These are phyloP conservation scores for Aspergillus incahuasiensis DNA, from an alignment of 495 filamentous ascomycete genomes.

Conservation along the genomic window DNA sequence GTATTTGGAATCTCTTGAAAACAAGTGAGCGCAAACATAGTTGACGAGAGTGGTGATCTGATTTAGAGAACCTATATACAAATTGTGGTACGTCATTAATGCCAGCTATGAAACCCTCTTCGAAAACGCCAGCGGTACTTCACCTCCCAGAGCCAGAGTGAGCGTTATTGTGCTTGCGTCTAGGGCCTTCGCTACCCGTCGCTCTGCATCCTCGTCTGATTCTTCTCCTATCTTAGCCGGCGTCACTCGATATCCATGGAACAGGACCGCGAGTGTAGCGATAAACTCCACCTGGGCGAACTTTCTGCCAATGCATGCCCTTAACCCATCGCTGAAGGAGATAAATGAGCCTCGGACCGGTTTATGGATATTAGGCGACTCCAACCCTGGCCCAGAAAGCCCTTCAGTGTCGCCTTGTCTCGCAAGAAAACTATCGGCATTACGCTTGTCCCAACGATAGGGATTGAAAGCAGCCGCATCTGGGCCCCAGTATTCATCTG, in stretches of 20 bases:
- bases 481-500: conserved; percentile 42
- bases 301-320: conserved; percentile 66
- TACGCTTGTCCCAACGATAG: conserved; percentile 23
- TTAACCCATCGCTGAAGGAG: conserved; percentile 68
- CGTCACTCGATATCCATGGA: conserved; percentile 49
- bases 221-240: background rate
- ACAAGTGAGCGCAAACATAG: too few relatives aligned
- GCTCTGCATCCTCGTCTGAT: background rate
- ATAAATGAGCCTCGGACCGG: conserved; percentile 62
- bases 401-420: conserved; percentile 11
- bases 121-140: background rate
- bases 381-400: conserved; percentile 16
- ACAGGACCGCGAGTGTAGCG: conserved; percentile 60
- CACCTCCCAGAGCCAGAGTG: background rate
- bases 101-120: too few relatives aligned
- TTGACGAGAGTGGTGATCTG: background rate
- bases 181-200: background rate
- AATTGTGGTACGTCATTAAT: too few relatives aligned
- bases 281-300: conserved; percentile 74
- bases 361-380: conserved; percentile 42
- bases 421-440: conserved; percentile 19
- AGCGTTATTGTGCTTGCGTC: background rate
- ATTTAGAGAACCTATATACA: too few relatives aligned
- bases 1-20: background rate
- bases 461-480: conserved; percentile 29